These are phyloP conservation scores for Cicer judaicum DNA, from an alignment of 306 rosid genomes.

Conservation along the genomic window DNA sequence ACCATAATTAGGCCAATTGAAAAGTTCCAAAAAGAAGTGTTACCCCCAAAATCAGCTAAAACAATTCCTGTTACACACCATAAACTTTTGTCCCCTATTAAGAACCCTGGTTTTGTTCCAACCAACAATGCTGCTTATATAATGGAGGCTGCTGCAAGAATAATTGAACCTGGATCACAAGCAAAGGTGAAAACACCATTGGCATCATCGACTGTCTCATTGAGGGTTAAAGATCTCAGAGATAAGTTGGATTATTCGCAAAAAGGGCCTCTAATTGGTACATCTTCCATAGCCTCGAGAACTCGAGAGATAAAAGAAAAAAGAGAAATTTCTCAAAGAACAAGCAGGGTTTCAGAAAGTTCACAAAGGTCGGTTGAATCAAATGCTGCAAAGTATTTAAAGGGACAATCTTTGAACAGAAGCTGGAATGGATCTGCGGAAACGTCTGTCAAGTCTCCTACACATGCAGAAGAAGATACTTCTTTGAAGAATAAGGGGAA, in stretches of 20 bases:
- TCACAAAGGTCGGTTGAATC: conserved; percentile 69
- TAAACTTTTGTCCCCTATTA: conserved; percentile 90
- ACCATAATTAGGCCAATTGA: conserved; percentile 70
- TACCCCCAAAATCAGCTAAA: conserved; percentile 91
- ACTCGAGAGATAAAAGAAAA: conserved; percentile 65
- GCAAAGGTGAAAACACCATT: conserved; percentile 61
- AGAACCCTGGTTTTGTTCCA: conserved; percentile 76
- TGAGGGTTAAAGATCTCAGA: conserved; percentile 80
- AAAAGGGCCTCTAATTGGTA: conserved; percentile 56
- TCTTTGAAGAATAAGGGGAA: conserved; percentile 62
- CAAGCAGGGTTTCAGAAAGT: conserved; percentile 57
- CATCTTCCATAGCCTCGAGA: conserved; percentile 63
- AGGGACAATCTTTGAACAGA: conserved; percentile 83
- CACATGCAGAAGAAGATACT: conserved; percentile 57
- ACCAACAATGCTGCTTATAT: conserved; percentile 82
- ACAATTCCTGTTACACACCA: conserved; percentile 93
- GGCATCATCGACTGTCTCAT: conserved; percentile 65
- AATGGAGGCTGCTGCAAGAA: conserved; percentile 98
- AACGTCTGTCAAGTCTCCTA: conserved; percentile 53
- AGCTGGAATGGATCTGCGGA: conserved; percentile 91
- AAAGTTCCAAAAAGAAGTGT: conserved; percentile 90
- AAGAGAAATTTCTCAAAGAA: conserved; percentile 61
- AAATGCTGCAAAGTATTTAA: conserved; percentile 75
- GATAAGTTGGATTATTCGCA: conserved; percentile 75
- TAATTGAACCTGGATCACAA: conserved; percentile 75